A percentile compares a stretch with the other conserved stretches of the same genome.
Conservation (phyloP, 2,329 filamentous ascomycete species). For the Talaromyces atroroseus region DNA sequence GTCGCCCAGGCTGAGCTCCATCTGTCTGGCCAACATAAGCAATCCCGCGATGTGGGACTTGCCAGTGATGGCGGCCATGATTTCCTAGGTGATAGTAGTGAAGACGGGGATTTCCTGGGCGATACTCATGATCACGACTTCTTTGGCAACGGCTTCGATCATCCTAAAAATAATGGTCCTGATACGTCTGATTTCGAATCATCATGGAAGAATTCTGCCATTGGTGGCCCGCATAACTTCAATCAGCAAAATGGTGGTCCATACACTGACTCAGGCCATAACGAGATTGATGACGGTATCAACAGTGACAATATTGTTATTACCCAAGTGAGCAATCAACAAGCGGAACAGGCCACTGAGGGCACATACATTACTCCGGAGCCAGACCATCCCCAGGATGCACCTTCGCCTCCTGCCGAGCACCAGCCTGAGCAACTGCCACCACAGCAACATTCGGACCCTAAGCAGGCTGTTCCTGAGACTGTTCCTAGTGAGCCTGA, state of each 20-base stretch:
- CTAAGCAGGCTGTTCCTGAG: conserved; percentile 2
- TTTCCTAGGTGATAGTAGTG: conserved; percentile 5
- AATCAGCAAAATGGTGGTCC: conserved; percentile 5
- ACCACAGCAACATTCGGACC: conserved; percentile 9
- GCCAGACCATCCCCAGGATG: not conserved
- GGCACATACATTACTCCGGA: not conserved
- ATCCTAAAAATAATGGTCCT: not conserved
- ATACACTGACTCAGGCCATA: conserved; percentile 1
- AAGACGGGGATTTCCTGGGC: conserved; percentile 7
- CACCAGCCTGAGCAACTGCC: not conserved
- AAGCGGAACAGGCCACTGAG: conserved; percentile 1
- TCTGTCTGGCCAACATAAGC: not conserved
- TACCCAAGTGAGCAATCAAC: not conserved
- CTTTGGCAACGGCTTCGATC: conserved; percentile 3
- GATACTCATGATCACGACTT: conserved; percentile 10
- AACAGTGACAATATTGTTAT: conserved; percentile 14
- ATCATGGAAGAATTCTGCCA: not conserved
- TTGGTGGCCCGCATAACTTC: conserved; percentile 7
- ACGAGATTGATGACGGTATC: conserved; percentile 3
- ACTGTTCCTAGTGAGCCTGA: too few relatives aligned
- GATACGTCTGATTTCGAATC: not conserved
- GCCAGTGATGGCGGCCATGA: conserved; percentile 1
- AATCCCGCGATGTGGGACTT: conserved; percentile 1
- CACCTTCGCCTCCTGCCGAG: not conserved
- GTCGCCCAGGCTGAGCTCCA: conserved; percentile 24